A percentile compares a stretch with the other conserved stretches of the same genome.
phyloP scores from a whole-genome alignment of 768 basidiomycete genomes.

The Lactarius hengduanensis region DNA sequence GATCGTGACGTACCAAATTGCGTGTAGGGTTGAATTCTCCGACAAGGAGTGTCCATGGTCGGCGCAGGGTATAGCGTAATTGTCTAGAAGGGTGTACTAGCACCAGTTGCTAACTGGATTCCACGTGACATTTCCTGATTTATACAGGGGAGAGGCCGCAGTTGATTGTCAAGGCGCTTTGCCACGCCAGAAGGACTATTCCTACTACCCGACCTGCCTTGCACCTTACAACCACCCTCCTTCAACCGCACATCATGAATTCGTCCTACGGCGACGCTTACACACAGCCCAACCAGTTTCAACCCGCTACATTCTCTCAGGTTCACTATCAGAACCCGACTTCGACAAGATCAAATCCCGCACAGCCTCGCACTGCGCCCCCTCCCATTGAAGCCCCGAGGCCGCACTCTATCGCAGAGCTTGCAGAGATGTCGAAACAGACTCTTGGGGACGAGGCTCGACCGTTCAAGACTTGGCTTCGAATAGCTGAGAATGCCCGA shows the following conservation, averaged over 20 bases:
- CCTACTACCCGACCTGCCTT: neutral
- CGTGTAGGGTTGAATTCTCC: conserved; percentile 5
- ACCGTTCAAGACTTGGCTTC: conserved; percentile 65
- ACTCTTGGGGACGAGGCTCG: conserved; percentile 55
- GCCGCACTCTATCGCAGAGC: conserved; percentile 61
- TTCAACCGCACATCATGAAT: conserved; percentile 13
- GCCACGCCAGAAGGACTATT: neutral
- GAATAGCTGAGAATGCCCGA: conserved; percentile 61
- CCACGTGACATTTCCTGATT: conserved; percentile 24
- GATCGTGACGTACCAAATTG: conserved; percentile 18
- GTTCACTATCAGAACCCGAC: conserved; percentile 24
- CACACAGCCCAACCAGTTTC: conserved; percentile 19
- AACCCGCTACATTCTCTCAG: conserved; percentile 15
- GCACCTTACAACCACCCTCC: neutral
- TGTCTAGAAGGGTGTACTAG: neutral
- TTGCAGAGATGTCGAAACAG: conserved; percentile 59
- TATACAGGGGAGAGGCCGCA: neutral
- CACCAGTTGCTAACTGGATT: neutral
- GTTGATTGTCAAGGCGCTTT: neutral
- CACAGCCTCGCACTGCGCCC: conserved; percentile 14
- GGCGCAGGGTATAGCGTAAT: conserved; percentile 12
- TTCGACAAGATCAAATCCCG: conserved; percentile 12
- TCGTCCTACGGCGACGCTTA: conserved; percentile 15
- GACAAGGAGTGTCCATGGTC: neutral
- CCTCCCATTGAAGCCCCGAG: neutral